Evolutionary conservation across 176 grass and related monocot genomes (phyloP).

Genomic region (barley (Hordeum vulgare)): MorexV3_pseudomolecules_assembly NC_058523.1:549621875-549622374

Average conservation of each 20-base stretch:
- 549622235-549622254: not conserved
- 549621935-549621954: slow-evolving; percentile 92
- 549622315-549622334: not conserved
- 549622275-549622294: not conserved
- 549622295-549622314: not conserved
- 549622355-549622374: not conserved
- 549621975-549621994: slow-evolving; percentile 79
- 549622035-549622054: not conserved
- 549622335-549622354: not conserved
- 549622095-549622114: not conserved
- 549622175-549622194: not conserved
- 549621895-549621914: slow-evolving; percentile 90
- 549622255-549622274: not conserved
- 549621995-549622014: slow-evolving; percentile 5
- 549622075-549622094: not conserved
- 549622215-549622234: not conserved
- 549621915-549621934: slow-evolving; percentile 69
- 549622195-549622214: not conserved
- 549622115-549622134: slow-evolving; percentile 1
- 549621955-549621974: slow-evolving; percentile 93
- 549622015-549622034: not conserved
- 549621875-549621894: slow-evolving; percentile 86
- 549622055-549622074: not conserved
- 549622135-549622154: not conserved
- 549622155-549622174: not conserved